Evolutionary conservation across 805 yeast species (phyloP), one percentile per base, ranked within the genome.

Genomic region (Torulaspora quercuum): DNA sequence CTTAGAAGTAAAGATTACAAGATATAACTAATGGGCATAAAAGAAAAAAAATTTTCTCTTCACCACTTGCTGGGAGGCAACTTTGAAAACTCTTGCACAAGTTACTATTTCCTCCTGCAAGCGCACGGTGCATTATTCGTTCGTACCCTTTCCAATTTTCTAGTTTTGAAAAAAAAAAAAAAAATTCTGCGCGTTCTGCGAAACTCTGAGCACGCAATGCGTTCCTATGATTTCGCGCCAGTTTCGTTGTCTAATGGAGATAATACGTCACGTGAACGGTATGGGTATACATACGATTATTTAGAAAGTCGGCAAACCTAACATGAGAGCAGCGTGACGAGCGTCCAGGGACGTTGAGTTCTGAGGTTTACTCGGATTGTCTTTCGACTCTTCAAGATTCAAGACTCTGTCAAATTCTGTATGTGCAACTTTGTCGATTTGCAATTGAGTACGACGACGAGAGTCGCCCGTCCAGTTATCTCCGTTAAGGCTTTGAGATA

Each of bases 241-340:
- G 7, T n/a, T n/a, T n/a, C n/a, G n/a, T n/a, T n/a, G n/a, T n/a
- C n/a, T n/a, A n/a, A n/a, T n/a, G n/a, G n/a, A n/a, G n/a, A n/a
- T n/a, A n/a, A n/a, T n/a, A n/a, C n/a, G n/a, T n/a, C n/a, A n/a
- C n/a, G n/a, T n/a, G n/a, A n/a, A n/a, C n/a, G n/a, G 13, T 14
- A 18, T 23, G 29, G 14, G n/a, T 28, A 9, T 15, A 12, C 17
- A 17, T 7, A 12, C 25, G 11, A 11, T 28, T 23, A 12, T 24
- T 49, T 58, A 78, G 49, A 84, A 84, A 3, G 85, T 77, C 2
- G 90, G 78, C 3, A 78, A 79, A 1, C 95, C 95, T 17, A 89
- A 67, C 25, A 90, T 50, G 22, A 76, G 68, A 0, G 95, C 97
- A 1, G 95, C 97, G 50, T 78, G 80, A 42, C 76, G 77, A 0